Conservation (phyloP, 106 monocot species). For the Dioscorea alata region DNA sequence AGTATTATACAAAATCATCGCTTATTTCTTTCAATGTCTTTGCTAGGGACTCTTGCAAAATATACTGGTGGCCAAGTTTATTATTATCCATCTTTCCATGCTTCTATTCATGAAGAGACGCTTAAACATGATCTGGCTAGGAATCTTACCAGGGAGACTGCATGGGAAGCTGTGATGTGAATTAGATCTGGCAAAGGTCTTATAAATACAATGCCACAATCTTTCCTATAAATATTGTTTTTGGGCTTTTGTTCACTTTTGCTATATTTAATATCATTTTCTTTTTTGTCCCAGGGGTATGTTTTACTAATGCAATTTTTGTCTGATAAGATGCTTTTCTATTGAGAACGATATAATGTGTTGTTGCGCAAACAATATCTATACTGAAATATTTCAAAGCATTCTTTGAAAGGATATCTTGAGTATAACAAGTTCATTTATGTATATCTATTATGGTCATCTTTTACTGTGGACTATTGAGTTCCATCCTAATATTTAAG, state of each 20-base stretch:
- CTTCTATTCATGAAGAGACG: constrained; percentile 55
- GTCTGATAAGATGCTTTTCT: no score
- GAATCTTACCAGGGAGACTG: constrained; percentile 89
- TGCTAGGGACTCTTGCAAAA: constrained; percentile 74
- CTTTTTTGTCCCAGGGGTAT: constrained; percentile 61
- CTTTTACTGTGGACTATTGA: no score
- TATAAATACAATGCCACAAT: neutral
- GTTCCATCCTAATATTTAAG: no score
- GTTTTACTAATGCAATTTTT: constrained; percentile 36
- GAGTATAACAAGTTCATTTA: no score
- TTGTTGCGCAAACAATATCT: no score
- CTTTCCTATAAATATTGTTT: neutral
- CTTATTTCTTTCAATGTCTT: constrained; percentile 4
- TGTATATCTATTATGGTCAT: no score
- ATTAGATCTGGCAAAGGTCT: constrained; percentile 97
- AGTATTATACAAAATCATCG: neutral
- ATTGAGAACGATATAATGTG: no score
- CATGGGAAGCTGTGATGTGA: constrained; percentile 98
- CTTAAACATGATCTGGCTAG: constrained; percentile 75
- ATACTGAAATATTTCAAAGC: no score
- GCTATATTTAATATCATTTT: no score
- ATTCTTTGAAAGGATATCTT: no score
- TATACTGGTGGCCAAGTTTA: constrained; percentile 98
- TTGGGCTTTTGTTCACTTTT: neutral
- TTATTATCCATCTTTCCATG: constrained; percentile 82